Evolutionary conservation across 2,329 filamentous ascomycete species (phyloP).

Genomic region (Sporothrix luriei): DNA sequence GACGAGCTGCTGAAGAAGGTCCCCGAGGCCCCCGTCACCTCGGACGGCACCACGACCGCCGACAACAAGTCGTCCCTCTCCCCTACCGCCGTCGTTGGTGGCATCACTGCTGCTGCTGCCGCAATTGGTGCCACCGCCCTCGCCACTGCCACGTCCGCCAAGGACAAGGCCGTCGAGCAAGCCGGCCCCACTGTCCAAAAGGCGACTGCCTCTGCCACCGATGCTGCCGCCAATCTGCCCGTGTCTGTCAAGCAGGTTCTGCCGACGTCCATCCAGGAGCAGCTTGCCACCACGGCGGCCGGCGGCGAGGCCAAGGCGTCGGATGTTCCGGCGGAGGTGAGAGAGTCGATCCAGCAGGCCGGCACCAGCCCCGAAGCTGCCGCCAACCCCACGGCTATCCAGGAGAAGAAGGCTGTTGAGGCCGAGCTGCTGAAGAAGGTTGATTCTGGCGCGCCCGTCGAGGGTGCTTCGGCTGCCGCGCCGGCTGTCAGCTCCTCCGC

Average conservation of each 20-base stretch:
- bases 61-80: conserved; percentile 42
- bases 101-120: conserved; percentile 46
- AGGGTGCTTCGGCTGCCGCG: conserved; percentile 35
- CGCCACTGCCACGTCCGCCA: conserved; percentile 42
- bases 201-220: conserved; percentile 41
- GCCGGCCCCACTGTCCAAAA: conserved; percentile 29
- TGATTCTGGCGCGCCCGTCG: conserved; percentile 41
- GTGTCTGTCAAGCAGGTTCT: conserved; percentile 57
- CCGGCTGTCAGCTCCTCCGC: conserved; percentile 35
- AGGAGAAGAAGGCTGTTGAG: conserved; percentile 75
- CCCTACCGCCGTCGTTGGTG: conserved; percentile 29
- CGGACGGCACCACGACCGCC: conserved; percentile 56
- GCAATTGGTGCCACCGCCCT: conserved; percentile 41
- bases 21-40: conserved; percentile 59
- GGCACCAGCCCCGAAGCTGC: conserved; percentile 70
- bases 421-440: conserved; percentile 68
- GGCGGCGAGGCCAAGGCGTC: conserved; percentile 50
- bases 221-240: conserved; percentile 53
- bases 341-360: conserved; percentile 60
- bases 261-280: conserved; percentile 54
- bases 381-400: conserved; percentile 66
- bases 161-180: conserved; percentile 48
- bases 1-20: conserved; percentile 70
- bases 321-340: conserved; percentile 59
- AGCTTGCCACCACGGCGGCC: conserved; percentile 49